Evolutionary conservation across 148 eudicot species (phyloP).

Genomic region (Rhododendron kiyosumense): DNA sequence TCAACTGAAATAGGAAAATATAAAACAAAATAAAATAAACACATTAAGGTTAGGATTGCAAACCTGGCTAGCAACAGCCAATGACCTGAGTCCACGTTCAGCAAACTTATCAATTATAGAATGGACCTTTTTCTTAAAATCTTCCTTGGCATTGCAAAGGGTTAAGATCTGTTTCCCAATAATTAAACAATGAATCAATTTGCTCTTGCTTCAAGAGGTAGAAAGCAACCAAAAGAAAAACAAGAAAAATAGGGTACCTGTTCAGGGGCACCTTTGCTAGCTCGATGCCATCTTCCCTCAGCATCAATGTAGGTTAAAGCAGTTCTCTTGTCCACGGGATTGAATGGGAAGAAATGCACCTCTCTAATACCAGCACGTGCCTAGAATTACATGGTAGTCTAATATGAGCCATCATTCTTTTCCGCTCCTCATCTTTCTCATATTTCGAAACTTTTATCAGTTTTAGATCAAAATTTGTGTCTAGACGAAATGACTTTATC

Average conservation of each 20-base stretch:
- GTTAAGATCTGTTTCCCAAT: constrained; percentile 54
- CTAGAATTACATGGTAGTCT: constrained; percentile 19
- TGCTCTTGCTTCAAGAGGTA: not conserved
- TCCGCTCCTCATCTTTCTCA: constrained; percentile 12
- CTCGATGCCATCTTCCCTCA: constrained; percentile 64
- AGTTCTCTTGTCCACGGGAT: constrained; percentile 81
- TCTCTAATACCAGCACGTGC: constrained; percentile 76
- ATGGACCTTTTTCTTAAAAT: constrained; percentile 71
- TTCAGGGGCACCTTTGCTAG: constrained; percentile 86
- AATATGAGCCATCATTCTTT: not conserved
- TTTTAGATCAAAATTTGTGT: not conserved
- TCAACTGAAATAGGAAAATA: not conserved
- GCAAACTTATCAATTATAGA: constrained; percentile 82
- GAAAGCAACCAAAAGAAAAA: not conserved
- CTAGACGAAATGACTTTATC: not conserved
- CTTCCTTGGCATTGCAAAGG: constrained; percentile 82
- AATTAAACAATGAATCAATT: not conserved
- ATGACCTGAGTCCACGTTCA: constrained; percentile 87
- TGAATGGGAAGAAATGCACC: constrained; percentile 78
- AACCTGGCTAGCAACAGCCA: constrained; percentile 91
- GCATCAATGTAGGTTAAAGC: constrained; percentile 72
- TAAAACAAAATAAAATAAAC: not conserved
- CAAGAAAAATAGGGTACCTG: constrained; percentile 34
- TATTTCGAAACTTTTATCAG: not conserved
- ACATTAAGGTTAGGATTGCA: not conserved